Base-by-base conservation (phyloP, 2,329 filamentous ascomycete species). In the Didymosphaeria variabile region DNA sequence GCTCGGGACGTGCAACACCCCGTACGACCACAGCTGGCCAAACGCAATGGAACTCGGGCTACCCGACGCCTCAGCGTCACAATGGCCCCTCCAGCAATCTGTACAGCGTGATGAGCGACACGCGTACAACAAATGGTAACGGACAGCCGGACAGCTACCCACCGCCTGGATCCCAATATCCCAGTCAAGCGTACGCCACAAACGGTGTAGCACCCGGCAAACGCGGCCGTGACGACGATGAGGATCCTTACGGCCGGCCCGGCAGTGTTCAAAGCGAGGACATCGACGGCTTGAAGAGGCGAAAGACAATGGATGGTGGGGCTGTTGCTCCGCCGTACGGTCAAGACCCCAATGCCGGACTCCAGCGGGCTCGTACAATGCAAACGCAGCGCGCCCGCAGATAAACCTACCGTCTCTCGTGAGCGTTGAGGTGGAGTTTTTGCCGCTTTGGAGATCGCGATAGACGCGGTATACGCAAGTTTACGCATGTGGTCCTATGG, bases 51-150 rank as follows among this genome's bases (percentile, higher is more conserved):
- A 77, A 85, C 54, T 79, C 80, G 49, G 90, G 89, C 29, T 97
- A 96, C 80, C 90, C 84, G 75, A 94, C 92, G 0, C 91, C 94
- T 52, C 93, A 93, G 23, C 89, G 93, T 45, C 82, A 85, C 59
- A 81, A 83, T 46, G 84, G 88, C 61, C 86, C 90, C 3, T 89
- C 91, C 0, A 94, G 92, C 82, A 96, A 89, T 74, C 83, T 97
- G 54, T 97, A 97, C 84, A 96, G 89, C 78, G 90, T 96, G 64
- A 93, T 97, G 82, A 94, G 90, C 76, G 93, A 92, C 74, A 91
- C 92, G 61, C 87, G 92, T 51, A 80, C 84, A 32, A 79, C 87
- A 12, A 92, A 92, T 67, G 90, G 90, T n/a, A 85, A 84, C 32
- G 79, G 87, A 13, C 80, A 85, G 21, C 85, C 85, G 53, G 92